A percentile compares a stretch with the other conserved stretches of the same genome.
Evolutionary conservation across 75 land plant genomes (phyloP).

Genomic region (Cryptomeria japonica): DNA sequence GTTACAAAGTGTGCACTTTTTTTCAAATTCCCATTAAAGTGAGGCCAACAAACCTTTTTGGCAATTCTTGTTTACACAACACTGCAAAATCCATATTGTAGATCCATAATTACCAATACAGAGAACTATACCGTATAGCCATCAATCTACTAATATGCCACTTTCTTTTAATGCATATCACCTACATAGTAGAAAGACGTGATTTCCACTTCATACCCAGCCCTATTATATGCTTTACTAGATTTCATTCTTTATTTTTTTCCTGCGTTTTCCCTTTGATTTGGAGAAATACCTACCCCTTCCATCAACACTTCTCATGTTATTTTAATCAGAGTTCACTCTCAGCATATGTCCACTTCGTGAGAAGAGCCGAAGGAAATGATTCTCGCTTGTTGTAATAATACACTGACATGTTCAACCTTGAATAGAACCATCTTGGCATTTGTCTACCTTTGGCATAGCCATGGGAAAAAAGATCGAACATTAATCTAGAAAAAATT

Average conservation of each 20-base stretch:
- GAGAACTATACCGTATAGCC: not conserved
- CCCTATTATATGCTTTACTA: not conserved
- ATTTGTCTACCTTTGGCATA: not conserved
- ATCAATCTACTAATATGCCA: not conserved
- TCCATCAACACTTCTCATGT: not conserved
- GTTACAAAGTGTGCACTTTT: not conserved
- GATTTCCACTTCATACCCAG: not conserved
- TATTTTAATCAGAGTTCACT: not conserved
- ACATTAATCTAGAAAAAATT: not conserved
- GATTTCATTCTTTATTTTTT: not conserved
- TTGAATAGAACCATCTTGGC: not conserved
- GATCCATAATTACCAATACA: not conserved
- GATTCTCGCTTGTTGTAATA: not conserved
- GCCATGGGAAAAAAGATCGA: not conserved
- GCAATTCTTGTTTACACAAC: not conserved
- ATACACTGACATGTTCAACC: not conserved
- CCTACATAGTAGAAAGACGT: not conserved
- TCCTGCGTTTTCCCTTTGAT: not conserved
- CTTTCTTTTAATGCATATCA: not conserved
- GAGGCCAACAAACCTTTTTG: not conserved
- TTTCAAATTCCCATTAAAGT: not conserved
- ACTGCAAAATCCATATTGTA: not conserved
- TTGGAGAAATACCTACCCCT: not conserved
- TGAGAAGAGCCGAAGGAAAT: not conserved
- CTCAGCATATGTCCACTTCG: not conserved